Evolutionary conservation across 768 basidiomycete species (phyloP), one percentile per base, ranked within the genome.

Genomic region (Leccinum aurantiacum): DNA sequence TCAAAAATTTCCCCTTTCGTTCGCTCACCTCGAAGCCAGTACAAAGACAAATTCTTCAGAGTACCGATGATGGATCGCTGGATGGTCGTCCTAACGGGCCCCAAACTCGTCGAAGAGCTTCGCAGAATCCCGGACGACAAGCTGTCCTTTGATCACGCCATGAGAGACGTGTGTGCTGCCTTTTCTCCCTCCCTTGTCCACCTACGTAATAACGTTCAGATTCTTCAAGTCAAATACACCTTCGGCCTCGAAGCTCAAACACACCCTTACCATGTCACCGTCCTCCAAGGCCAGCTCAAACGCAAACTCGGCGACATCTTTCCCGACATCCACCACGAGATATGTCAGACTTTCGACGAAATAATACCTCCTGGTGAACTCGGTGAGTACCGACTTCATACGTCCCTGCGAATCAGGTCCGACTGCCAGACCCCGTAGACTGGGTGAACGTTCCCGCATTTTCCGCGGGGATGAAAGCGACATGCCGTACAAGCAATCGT

Each of bases 31-130:
- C 59, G 11, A 35, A 50, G 38, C 58, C 13, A 74, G 74, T 15
- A 74, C 61, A 75, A 74, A 55, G 69, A 70, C 44, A 68, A 53
- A 44, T 69, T 74, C 24, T 85, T 82, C 70, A 80, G 78, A 66
- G 70, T 84, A 5, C 69, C 82, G 0, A 71, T 71, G 47, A 65
- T 80, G 46, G 71, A 78, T 41, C 70, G 75, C 53, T 85, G 84
- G 83, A 59, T 77, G 14, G 73, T 83, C 22, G 67, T 85, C 7
- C 67, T 80, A 22, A 74, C 74, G 19, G 78, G 81, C 1, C 68
- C 73, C 0, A 60, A 77, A 25, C 71, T 79, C 50, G 69, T 84
- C 13, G 80, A 85, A 6, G 85, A 86, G 46, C 65, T 87, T 17
- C 76, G 82, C 24, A 78, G 70, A 59, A 78, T 78, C n/a, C 73